A percentile compares a stretch with the other conserved stretches of the same genome.
phyloP scores from a whole-genome alignment of 768 basidiomycete genomes.

The Kwoniella europaea region DNA sequence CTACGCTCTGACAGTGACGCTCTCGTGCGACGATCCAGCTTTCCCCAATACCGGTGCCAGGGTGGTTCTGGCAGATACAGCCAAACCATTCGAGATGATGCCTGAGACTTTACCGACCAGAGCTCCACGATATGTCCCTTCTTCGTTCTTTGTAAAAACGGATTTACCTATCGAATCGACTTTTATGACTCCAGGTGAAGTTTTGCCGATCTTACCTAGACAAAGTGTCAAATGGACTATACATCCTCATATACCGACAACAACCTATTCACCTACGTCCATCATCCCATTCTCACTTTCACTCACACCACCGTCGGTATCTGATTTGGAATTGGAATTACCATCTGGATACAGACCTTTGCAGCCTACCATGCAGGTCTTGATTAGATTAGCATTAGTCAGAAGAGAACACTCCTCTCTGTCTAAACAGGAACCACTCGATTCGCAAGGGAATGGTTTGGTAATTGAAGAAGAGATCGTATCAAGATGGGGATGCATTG shows the following conservation, averaged over 20 bases:
- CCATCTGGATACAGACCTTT: background rate
- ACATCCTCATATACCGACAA: conserved; percentile 44
- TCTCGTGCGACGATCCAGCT: conserved; percentile 44
- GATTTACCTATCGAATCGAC: conserved; percentile 11
- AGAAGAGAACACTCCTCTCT: conserved; percentile 44
- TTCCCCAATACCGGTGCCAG: conserved; percentile 26
- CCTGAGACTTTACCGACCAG: conserved; percentile 50
- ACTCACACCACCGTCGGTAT: conserved; percentile 35
- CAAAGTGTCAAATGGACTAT: conserved; percentile 41
- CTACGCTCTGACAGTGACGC: conserved; percentile 45
- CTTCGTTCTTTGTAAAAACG: conserved; percentile 37
- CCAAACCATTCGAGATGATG: conserved; percentile 53
- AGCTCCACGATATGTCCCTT: conserved; percentile 33
- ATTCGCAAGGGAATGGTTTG: conserved; percentile 37
- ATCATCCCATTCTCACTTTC: conserved; percentile 41
- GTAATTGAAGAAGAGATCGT: conserved; percentile 42
- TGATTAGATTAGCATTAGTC: conserved; percentile 40
- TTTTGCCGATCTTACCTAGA: background rate
- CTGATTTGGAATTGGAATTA: conserved; percentile 8
- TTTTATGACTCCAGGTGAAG: background rate
- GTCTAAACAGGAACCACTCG: conserved; percentile 10
- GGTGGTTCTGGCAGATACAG: conserved; percentile 38
- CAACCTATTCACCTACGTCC: conserved; percentile 50
- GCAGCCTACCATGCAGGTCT: conserved; percentile 24
- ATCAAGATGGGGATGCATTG: conserved; percentile 37